A percentile compares a stretch with the other conserved stretches of the same genome.
Conservation (phyloP, 371 early-diverging fungal genomes). For the Blakeslea trispora region DNA sequence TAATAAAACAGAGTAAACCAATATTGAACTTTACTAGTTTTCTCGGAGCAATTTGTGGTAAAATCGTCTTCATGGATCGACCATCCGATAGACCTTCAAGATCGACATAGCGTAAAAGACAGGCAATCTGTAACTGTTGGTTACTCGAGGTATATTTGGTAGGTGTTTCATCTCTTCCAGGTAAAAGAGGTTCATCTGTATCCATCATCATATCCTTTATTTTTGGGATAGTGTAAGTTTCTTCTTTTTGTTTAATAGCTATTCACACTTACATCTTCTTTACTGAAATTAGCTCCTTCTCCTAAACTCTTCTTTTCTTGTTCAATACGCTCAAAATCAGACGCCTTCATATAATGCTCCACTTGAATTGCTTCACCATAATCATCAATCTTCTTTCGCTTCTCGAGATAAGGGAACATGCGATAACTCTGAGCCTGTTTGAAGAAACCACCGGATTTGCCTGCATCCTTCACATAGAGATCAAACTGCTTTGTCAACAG, state of each 20-base stretch:
- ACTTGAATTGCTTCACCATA: conserved; percentile 93
- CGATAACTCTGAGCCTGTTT: conserved; percentile 79
- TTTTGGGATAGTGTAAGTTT: too few relatives aligned
- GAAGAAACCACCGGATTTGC: conserved; percentile 73
- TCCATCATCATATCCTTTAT: conserved; percentile 47
- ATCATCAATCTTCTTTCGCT: conserved; percentile 83
- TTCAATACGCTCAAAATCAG: conserved; percentile 46
- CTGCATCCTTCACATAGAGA: conserved; percentile 77
- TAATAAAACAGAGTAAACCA: too few relatives aligned
- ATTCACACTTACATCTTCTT: conserved; percentile 35
- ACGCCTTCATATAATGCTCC: conserved; percentile 65
- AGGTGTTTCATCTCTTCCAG: conserved; percentile 60
- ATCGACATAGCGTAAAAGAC: conserved; percentile 83
- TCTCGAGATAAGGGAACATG: conserved; percentile 91
- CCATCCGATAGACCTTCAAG: conserved; percentile 92
- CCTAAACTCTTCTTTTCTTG: conserved; percentile 41
- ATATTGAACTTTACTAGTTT: conserved; percentile 67
- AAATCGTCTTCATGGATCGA: conserved; percentile 81
- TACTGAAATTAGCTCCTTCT: conserved; percentile 53
- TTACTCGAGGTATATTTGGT: conserved; percentile 73
- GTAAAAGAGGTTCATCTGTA: conserved; percentile 48
- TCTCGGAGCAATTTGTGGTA: conserved; percentile 81
- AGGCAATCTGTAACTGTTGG: conserved; percentile 63
- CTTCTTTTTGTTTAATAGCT: too few relatives aligned
- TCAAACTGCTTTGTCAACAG: conserved; percentile 67